phyloP scores from a whole-genome alignment of 306 rosid species.

The Prunus davidiana region DNA sequence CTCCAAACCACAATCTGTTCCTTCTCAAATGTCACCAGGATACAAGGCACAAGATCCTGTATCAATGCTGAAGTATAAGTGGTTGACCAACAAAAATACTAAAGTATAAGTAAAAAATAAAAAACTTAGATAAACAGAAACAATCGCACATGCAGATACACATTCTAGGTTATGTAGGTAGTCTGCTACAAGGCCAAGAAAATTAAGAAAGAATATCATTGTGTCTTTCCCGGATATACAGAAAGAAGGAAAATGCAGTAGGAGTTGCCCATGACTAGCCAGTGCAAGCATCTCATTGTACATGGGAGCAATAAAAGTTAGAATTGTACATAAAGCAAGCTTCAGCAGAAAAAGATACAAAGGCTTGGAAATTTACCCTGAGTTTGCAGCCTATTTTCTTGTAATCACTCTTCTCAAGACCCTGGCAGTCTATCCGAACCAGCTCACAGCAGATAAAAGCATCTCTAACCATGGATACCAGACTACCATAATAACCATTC shows the following conservation, averaged over 20 bases:
- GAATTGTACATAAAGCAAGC: not conserved
- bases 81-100: no score
- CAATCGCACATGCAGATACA: not conserved
- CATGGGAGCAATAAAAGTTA: not conserved
- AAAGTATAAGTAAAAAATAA: not conserved
- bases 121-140: not conserved
- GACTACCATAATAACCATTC: conserved; percentile 76
- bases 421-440: conserved; percentile 80
- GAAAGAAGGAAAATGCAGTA: not conserved
- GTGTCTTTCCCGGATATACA: not conserved
- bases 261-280: not conserved
- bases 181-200: not conserved
- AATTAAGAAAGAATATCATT: not conserved
- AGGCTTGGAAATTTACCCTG: conserved; percentile 42
- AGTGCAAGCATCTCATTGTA: not conserved
- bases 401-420: conserved; percentile 91
- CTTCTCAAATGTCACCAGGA: conserved; percentile 83
- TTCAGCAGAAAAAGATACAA: not conserved
- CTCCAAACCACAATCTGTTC: conserved; percentile 89
- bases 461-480: conserved; percentile 93
- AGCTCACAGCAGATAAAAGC: conserved; percentile 68
- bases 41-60: conserved; percentile 90
- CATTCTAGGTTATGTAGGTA: not conserved
- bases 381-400: conserved; percentile 96
- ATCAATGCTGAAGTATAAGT: conserved; percentile 2